These are phyloP conservation scores for Colletotrichum tofieldiae DNA, from an alignment of 2,329 filamentous ascomycete genomes.

Conservation along the genomic window DNA sequence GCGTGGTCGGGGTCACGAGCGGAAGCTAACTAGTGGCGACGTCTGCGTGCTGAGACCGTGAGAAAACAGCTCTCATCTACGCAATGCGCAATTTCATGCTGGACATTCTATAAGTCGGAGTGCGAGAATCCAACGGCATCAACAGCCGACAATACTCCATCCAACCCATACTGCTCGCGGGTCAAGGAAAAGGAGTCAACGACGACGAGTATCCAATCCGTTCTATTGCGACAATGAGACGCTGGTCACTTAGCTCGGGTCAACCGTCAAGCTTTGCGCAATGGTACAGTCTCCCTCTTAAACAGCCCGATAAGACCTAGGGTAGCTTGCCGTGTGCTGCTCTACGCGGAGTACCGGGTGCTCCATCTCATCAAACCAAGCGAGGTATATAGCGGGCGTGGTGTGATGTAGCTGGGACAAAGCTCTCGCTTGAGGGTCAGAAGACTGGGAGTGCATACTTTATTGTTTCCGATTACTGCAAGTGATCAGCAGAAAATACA, in stretches of 20 bases:
- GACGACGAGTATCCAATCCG: neutral
- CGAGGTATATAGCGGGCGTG: neutral
- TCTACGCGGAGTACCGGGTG: neutral
- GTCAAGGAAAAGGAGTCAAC: neutral
- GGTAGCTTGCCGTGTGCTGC: neutral
- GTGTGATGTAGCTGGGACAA: slow-evolving; percentile 10
- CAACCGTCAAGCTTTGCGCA: neutral
- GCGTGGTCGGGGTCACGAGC: neutral
- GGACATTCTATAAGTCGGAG: neutral
- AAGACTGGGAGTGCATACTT: neutral
- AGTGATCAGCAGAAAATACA: slow-evolving; percentile 5
- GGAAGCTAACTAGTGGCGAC: neutral
- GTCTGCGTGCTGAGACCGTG: neutral
- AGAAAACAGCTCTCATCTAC: neutral
- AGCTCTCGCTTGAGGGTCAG: neutral
- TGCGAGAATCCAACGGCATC: neutral
- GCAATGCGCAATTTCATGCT: neutral
- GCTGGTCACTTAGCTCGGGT: neutral
- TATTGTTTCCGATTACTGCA: neutral
- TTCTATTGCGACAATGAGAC: neutral
- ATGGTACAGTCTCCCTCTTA: neutral
- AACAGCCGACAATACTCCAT: neutral
- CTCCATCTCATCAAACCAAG: slow-evolving; percentile 13
- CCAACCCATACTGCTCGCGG: neutral
- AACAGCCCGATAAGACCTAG: neutral